Base-by-base conservation (phyloP, 805 yeast genomes). In the Wickerhamiella kazuoi region DNA sequence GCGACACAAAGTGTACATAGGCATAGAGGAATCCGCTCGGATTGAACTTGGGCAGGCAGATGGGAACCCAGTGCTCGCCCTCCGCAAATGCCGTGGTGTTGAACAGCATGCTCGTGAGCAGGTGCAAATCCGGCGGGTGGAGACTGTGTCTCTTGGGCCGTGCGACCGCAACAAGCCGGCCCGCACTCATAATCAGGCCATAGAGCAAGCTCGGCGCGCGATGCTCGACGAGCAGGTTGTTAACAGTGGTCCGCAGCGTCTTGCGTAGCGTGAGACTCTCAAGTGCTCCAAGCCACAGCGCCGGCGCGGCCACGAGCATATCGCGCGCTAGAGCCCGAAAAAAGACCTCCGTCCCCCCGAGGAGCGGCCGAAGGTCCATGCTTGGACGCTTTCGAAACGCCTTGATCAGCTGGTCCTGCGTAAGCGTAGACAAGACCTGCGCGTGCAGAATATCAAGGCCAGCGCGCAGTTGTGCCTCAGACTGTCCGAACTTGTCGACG, bases 11-110 rank as follows among this genome's bases (percentile, higher is more conserved):
- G 42, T 74, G 75, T 34, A 84, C 79, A 50, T 79, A 82, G 11
- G 83, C 74, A 52, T 90, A 80, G 4, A 87, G 59, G 50, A 86
- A 90, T 8, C 98, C 98, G 46, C 75, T 74, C 2, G 82, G 62
- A 52, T 90, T 87, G 62, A 87, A 87, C 48, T 79, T 74, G 0
- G 97, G 94, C 54, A 87, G 65, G 56, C 98, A 87, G 0, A 87
- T 65, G 0, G 98, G 98, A 11, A 81, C 71, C 97, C 97, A 90
- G 42, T 83, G 71, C 51, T 86, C 95, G 18, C 61, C 62, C 24
- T 62, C 63, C 20, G 62, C 62, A 45, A 72, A 65, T 0, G 73
- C 63, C 35, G 62, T 59, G n/a, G 74, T 69, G 46, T 69, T 72
- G 49, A 71, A 72, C 2, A 87, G 71, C 59, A 83, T 70, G 15